These are phyloP conservation scores for Auriscalpium orientale DNA, from an alignment of 768 basidiomycete species.

Conservation along the genomic window DNA sequence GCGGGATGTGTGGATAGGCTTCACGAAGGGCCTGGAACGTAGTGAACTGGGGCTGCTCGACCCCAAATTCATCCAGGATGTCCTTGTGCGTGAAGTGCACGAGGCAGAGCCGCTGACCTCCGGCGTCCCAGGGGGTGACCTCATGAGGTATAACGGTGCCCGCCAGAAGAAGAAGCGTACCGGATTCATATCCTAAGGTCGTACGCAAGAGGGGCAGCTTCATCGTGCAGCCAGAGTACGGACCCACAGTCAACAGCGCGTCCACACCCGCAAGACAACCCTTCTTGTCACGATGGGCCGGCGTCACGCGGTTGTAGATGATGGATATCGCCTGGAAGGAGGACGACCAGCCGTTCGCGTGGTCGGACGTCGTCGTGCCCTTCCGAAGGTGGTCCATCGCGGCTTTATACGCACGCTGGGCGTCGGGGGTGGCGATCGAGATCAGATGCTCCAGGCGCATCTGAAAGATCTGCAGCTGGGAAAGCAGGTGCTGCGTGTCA, in stretches of 20 bases:
- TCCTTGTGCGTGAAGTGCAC: not conserved
- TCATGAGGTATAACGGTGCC: not conserved
- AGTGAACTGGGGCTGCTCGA: not conserved
- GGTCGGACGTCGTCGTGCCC: not conserved
- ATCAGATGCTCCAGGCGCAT: not conserved
- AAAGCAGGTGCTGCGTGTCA: not conserved
- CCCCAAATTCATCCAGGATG: not conserved
- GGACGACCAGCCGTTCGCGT: not conserved
- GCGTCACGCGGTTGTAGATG: not conserved
- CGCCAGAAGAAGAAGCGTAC: not conserved
- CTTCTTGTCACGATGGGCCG: not conserved
- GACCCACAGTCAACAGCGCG: not conserved
- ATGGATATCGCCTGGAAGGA: not conserved
- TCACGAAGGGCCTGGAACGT: too few relatives aligned
- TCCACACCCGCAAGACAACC: not conserved
- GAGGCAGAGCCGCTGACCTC: not conserved
- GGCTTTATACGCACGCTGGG: not conserved
- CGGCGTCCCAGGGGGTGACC: not conserved
- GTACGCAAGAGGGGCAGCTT: not conserved
- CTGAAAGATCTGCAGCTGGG: not conserved
- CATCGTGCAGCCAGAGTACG: not conserved
- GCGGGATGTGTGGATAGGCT: too few relatives aligned
- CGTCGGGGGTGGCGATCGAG: not conserved
- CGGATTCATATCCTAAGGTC: not conserved
- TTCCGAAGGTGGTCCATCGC: not conserved